Base-by-base conservation (phyloP, 2,329 filamentous ascomycete species). In the Westerdykella sp. region DNA sequence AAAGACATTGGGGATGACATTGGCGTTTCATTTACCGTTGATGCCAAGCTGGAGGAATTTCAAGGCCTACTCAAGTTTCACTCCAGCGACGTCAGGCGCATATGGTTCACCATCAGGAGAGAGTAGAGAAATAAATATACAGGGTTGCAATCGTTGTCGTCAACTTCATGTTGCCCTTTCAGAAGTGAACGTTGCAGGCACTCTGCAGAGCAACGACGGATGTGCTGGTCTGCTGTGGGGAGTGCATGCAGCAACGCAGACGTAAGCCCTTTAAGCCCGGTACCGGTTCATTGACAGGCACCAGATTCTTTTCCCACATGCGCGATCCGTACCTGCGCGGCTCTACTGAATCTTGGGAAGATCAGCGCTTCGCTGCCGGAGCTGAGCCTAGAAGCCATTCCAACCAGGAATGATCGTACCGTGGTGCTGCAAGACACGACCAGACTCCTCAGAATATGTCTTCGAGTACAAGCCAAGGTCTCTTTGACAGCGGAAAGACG, bases 1-100 rank as follows among this genome's bases (percentile, higher is more conserved):
- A 51, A 66, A 25, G 57, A 65, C 34, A 60, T 69, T 37, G 65
- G 65, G 12, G 42, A 57, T 5, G 47, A 54, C 37, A 57, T 65
- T 13, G 60, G 61, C 2, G 41, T 57, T n/a, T 42, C 46, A 6
- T 59, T 60, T 39, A 39, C 35, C 3, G 53, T 63, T 4, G 45
- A 56, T 10, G 52, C 52, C 16, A 44, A 39, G 12, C 48, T 60
- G 6, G 35, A 49, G 16, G 21, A 36, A 14, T 43, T 56, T 2
- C 23, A 23, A 2, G 44, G 44, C 28, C 49, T 54, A 32, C 46
- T 43, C 11, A 42, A 37, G 5, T 52, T 47, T 31, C 45, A 54
- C 18, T 30, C 43, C 4, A 43, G 44, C 16, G 46, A 54, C 14
- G 54, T 50, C 2, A 51, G 46, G 22, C 50, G 50, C 25, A 50